Conservation (phyloP, 805 yeast genomes). For the Cyberlindnera mycetangii region DNA sequence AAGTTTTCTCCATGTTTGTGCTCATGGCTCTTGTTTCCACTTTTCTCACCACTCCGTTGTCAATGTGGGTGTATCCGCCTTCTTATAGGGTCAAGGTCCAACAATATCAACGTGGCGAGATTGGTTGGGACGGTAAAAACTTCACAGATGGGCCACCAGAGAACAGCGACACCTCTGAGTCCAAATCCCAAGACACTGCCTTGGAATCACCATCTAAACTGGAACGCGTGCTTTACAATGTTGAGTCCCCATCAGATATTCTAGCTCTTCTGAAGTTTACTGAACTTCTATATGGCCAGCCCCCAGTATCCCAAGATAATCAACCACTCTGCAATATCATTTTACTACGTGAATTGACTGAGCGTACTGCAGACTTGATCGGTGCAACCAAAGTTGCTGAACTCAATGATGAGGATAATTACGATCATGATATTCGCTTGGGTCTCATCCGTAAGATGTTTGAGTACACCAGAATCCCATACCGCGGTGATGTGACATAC, state of each 20-base stretch:
- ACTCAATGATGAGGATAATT: constrained; percentile 24
- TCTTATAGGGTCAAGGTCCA: constrained; percentile 52
- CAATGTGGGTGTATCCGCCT: constrained; percentile 59
- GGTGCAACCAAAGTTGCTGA: constrained; percentile 52
- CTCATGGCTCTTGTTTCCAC: constrained; percentile 81
- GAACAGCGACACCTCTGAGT: constrained; percentile 7
- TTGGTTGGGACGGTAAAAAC: constrained; percentile 31
- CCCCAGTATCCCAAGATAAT: constrained; percentile 18
- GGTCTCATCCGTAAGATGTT: constrained; percentile 36
- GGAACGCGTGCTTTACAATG: constrained; percentile 23
- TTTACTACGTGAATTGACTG: constrained; percentile 57
- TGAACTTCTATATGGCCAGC: constrained; percentile 29
- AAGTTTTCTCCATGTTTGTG: constrained; percentile 75
- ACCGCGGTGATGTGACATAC: constrained; percentile 76
- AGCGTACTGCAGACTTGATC: constrained; percentile 65
- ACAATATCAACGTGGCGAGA: constrained; percentile 27
- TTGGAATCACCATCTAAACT: constrained; percentile 12
- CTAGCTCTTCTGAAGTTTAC: constrained; percentile 24
- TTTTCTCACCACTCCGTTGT: constrained; percentile 75
- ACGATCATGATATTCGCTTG: constrained; percentile 23
- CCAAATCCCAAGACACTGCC: constrained; percentile 14
- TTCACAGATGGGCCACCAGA: constrained; percentile 15
- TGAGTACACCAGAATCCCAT: constrained; percentile 41
- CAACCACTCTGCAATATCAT: constrained; percentile 43
- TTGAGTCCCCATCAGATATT: constrained; percentile 25